Percentiles rank a stretch among this genome's conserved stretches.
Evolutionary conservation across 129 eudicot species (phyloP).

Genomic region (Artemisia annua): DNA sequence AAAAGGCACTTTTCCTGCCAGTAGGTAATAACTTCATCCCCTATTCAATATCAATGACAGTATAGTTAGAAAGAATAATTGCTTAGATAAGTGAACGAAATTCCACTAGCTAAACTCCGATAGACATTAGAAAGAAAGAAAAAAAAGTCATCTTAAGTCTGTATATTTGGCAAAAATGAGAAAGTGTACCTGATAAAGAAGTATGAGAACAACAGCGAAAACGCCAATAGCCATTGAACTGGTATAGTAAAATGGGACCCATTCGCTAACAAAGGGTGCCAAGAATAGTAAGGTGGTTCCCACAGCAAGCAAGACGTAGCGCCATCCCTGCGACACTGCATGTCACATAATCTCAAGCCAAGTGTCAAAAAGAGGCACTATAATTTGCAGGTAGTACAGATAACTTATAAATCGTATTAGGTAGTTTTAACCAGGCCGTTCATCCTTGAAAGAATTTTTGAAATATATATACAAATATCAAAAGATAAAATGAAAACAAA

Average conservation of each 20-base stretch:
- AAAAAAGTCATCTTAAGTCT: background rate
- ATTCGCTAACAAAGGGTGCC: constrained; percentile 82
- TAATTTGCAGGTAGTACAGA: background rate
- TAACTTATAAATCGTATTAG: background rate
- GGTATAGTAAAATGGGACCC: constrained; percentile 94
- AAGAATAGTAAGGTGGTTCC: constrained; percentile 58
- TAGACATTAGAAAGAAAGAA: background rate
- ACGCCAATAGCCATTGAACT: constrained; percentile 94
- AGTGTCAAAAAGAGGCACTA: constrained; percentile 17
- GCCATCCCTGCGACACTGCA: constrained; percentile 88
- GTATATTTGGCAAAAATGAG: background rate
- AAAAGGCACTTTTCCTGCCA: constrained; percentile 84
- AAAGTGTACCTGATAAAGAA: constrained; percentile 81
- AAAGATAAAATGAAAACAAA: constrained; percentile 5
- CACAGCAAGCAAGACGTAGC: constrained; percentile 57
- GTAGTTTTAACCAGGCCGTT: background rate
- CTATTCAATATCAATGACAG: constrained; percentile 34
- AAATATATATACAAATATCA: background rate
- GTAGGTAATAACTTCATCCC: constrained; percentile 95
- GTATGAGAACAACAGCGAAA: constrained; percentile 70
- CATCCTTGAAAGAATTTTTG: background rate
- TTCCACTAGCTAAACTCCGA: background rate
- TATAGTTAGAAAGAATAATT: constrained; percentile 8
- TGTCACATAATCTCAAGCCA: constrained; percentile 13
- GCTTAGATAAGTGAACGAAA: background rate